A percentile compares a stretch with the other conserved stretches of the same genome.
phyloP scores from a whole-genome alignment of 495 filamentous ascomycete species.

The Neurospora pannonica region DNA sequence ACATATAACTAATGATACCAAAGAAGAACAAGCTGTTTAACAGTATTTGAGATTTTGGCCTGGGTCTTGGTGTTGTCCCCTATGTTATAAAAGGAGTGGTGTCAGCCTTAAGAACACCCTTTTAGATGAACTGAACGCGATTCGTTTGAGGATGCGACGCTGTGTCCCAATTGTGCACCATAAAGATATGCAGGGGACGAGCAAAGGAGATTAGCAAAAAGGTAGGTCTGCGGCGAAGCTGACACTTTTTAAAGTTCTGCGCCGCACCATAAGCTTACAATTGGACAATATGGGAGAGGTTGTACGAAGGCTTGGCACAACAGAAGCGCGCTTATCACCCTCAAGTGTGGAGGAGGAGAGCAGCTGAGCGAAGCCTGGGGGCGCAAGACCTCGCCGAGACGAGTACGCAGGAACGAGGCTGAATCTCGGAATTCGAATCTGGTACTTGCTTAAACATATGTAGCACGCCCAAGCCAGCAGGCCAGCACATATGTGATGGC shows the following conservation, averaged over 20 bases:
- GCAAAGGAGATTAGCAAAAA: neutral
- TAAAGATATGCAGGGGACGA: neutral
- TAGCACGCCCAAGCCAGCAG: neutral
- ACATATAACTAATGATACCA: neutral
- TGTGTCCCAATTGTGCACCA: neutral
- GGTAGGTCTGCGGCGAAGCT: neutral
- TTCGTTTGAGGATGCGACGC: neutral
- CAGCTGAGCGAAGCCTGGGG: neutral
- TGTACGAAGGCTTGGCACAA: neutral
- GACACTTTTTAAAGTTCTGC: neutral
- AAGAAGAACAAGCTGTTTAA: neutral
- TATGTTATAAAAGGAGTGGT: neutral
- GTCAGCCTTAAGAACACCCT: neutral
- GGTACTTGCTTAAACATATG: neutral
- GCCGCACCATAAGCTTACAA: neutral
- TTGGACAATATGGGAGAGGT: neutral
- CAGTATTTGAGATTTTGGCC: neutral
- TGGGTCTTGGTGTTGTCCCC: neutral
- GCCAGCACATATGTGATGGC: neutral
- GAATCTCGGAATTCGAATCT: neutral
- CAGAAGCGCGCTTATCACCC: neutral
- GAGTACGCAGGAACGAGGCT: neutral
- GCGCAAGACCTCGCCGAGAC: neutral
- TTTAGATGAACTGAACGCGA: neutral
- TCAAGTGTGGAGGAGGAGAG: neutral